Evolutionary conservation across 352 stramenopile species (phyloP).

Genomic region (Globisporangium solare): DNA sequence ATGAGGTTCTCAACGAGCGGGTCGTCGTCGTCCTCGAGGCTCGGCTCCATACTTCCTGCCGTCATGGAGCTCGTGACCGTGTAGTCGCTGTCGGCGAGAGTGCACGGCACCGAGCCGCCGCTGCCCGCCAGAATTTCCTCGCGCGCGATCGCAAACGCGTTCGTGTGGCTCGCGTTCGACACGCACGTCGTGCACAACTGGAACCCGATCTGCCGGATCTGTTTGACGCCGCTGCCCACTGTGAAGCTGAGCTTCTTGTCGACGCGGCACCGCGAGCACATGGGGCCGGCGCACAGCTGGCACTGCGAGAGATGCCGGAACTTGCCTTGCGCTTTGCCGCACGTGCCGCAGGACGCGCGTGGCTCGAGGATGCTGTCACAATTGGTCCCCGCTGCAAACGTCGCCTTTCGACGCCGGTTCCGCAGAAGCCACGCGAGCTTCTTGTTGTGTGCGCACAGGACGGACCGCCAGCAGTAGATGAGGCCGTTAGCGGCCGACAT

Average conservation of each 20-base stretch:
- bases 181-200: constrained; percentile 27
- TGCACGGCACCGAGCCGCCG: no score
- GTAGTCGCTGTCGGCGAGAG: no score
- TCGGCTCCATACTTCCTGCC: no score
- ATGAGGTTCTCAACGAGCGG: no score
- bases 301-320: constrained; percentile 20
- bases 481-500: constrained; percentile 13
- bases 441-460: constrained; percentile 25
- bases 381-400: neutral
- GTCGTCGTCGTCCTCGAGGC: no score
- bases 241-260: constrained; percentile 14
- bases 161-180: constrained; percentile 16
- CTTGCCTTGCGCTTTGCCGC: constrained; percentile 1
- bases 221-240: no score
- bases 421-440: constrained; percentile 29
- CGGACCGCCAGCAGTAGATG: constrained; percentile 11
- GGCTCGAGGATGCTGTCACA: neutral
- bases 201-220: no score
- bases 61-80: no score
- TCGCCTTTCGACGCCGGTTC: no score
- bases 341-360: constrained; percentile 19
- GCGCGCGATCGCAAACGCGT: constrained; percentile 16
- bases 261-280: constrained; percentile 27
- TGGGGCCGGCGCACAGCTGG: constrained; percentile 20
- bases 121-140: constrained; percentile 17